These are phyloP conservation scores for Irineochytrium annulatum DNA, from an alignment of 192 early-diverging fungal species.

Conservation along the genomic window DNA sequence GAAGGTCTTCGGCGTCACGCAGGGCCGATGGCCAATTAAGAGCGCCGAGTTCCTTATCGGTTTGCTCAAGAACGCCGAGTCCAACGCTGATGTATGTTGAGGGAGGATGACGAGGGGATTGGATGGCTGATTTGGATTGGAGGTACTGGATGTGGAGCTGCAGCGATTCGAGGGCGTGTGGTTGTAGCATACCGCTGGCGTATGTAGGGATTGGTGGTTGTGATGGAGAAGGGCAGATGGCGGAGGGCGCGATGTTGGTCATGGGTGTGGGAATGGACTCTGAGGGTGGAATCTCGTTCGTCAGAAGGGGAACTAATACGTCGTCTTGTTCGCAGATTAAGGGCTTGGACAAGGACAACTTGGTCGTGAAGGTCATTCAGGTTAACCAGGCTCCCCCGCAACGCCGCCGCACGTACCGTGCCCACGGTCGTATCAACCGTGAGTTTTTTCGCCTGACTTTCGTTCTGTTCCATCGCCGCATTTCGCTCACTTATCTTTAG, in stretches of 20 bases:
- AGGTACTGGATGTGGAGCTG: conserved; percentile 6
- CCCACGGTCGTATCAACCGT: conserved; percentile 93
- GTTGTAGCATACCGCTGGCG: too few relatives aligned
- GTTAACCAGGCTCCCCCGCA: conserved; percentile 98
- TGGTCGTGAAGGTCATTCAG: conserved; percentile 90
- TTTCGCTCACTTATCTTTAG: conserved; percentile 28
- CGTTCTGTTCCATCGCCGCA: background rate
- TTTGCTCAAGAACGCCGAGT: conserved; percentile 95
- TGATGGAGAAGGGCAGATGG: too few relatives aligned
- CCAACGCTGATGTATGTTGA: conserved; percentile 81
- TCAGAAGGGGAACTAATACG: too few relatives aligned
- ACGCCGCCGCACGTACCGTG: conserved; percentile 96
- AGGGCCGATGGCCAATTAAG: conserved; percentile 97
- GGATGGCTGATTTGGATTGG: background rate
- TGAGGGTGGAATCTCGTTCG: too few relatives aligned
- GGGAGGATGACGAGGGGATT: conserved; percentile 5
- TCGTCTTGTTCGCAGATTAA: conserved; percentile 77
- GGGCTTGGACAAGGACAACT: conserved; percentile 83
- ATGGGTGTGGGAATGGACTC: too few relatives aligned
- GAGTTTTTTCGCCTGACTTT: conserved; percentile 17
- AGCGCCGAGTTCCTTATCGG: conserved; percentile 88
- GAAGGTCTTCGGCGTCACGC: conserved; percentile 84
- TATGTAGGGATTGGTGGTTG: too few relatives aligned
- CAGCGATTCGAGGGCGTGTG: too few relatives aligned
- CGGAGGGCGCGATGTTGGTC: too few relatives aligned